phyloP scores from a whole-genome alignment of 352 stramenopile species.

The Blastocystis sp. region DNA sequence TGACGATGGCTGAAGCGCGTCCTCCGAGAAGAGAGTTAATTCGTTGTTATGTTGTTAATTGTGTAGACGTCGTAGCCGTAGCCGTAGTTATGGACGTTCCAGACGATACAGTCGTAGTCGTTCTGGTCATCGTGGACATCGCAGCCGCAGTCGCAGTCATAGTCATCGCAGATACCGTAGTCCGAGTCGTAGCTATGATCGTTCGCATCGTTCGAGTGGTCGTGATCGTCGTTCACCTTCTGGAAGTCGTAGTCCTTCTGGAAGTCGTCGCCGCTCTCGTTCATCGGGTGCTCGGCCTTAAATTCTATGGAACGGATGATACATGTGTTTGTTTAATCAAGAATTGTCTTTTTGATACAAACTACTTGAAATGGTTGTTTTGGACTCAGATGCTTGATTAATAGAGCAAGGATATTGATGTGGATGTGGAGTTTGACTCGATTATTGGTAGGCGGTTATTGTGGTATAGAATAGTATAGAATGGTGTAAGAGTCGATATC shows the following conservation, averaged over 20 bases:
- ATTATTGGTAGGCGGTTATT: slow-evolving; percentile 27
- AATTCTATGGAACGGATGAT: neutral
- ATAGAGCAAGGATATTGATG: slow-evolving; percentile 2
- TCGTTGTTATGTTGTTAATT: neutral
- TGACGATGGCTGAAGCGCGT: slow-evolving; percentile 50
- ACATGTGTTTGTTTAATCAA: neutral
- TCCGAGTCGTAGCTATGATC: slow-evolving; percentile 22
- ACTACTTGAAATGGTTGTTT: neutral
- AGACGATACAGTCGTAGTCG: slow-evolving; percentile 32
- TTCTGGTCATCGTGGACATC: slow-evolving; percentile 1
- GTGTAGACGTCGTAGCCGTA: neutral
- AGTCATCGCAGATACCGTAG: neutral
- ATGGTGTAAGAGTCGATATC: slow-evolving; percentile 26
- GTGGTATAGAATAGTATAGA: neutral
- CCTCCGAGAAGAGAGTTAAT: slow-evolving; percentile 53
- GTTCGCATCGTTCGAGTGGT: slow-evolving; percentile 30
- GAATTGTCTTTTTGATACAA: neutral
- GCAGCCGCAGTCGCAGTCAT: neutral
- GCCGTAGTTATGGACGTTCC: slow-evolving; percentile 18
- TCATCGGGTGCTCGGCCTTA: neutral
- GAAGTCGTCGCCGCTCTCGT: neutral
- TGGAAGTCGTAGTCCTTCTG: neutral
- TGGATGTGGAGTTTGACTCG: neutral
- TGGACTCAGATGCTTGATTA: neutral
- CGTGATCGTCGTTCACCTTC: neutral